Evolutionary conservation across 2,329 filamentous ascomycete species (phyloP).

Genomic region (Cladosporium austrohemisphaericum): DNA sequence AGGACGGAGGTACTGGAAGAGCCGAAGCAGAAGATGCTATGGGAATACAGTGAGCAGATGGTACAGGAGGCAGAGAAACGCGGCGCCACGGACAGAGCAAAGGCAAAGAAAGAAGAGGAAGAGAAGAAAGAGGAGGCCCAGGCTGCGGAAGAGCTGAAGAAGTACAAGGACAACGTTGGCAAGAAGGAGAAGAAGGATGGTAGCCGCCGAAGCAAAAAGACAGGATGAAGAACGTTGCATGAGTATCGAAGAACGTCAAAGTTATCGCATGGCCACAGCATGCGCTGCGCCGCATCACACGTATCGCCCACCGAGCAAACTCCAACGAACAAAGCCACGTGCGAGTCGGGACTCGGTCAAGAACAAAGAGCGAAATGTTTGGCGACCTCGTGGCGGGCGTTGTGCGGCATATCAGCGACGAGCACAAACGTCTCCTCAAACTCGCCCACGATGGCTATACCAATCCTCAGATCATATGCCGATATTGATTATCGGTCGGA

Average conservation of each 20-base stretch:
- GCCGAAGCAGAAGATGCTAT: slow-evolving; percentile 74
- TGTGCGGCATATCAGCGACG: no score
- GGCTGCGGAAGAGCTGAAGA: slow-evolving; percentile 28
- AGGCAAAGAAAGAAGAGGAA: slow-evolving; percentile 52
- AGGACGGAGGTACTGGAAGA: slow-evolving; percentile 74
- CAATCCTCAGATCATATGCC: no score
- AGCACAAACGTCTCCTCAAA: no score
- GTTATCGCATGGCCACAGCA: no score
- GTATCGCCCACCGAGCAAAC: no score
- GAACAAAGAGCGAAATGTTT: background rate
- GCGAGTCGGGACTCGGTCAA: no score
- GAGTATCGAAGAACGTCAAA: no score
- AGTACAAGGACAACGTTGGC: slow-evolving; percentile 33
- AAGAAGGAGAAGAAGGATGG: slow-evolving; percentile 32
- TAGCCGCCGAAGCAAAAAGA: slow-evolving; percentile 22
- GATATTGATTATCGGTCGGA: no score
- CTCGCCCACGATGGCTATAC: no score
- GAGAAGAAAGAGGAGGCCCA: slow-evolving; percentile 36
- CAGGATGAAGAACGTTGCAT: slow-evolving; percentile 4
- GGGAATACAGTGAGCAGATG: slow-evolving; percentile 82
- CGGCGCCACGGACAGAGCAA: slow-evolving; percentile 60
- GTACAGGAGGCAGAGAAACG: slow-evolving; percentile 79
- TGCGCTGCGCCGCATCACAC: no score
- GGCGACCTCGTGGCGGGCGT: background rate
- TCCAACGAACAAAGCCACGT: no score